Evolutionary conservation across 345 rosid genomes (phyloP).

Genomic region (Anacardium occidentale): DNA sequence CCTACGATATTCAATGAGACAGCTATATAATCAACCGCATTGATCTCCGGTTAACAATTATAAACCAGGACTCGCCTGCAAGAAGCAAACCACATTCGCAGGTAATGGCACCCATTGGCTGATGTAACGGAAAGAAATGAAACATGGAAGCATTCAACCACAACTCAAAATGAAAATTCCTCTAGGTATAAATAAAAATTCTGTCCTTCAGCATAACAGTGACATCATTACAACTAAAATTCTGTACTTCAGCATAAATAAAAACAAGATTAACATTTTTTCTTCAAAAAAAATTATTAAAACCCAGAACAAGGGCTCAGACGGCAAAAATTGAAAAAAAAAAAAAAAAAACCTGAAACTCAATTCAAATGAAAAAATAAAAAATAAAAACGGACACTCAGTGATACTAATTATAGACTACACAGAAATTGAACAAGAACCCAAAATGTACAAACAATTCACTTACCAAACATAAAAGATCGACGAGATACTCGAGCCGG

Average conservation of each 20-base stretch:
- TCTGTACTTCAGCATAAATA: neutral
- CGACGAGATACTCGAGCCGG: neutral
- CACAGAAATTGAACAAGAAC: neutral
- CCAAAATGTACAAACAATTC: neutral
- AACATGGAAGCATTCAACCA: neutral
- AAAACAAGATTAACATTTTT: too few species aligned
- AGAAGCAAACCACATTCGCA: neutral
- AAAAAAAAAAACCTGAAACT: neutral
- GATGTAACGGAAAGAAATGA: conserved; percentile 2
- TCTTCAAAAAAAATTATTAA: too few species aligned
- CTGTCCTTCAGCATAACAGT: neutral
- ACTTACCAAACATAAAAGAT: neutral
- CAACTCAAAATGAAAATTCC: neutral
- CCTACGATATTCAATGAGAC: neutral
- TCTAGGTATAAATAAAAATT: neutral
- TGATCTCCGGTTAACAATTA: neutral
- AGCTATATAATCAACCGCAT: neutral
- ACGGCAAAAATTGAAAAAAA: too few species aligned
- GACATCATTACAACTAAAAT: neutral
- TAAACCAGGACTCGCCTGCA: neutral
- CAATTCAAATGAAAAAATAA: neutral
- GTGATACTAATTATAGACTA: neutral
- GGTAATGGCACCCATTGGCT: neutral
- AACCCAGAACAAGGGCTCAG: neutral
- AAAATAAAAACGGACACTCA: too few species aligned